Conservation (phyloP, 192 early-diverging fungal species). For the Rhizophagus sp. region DNA sequence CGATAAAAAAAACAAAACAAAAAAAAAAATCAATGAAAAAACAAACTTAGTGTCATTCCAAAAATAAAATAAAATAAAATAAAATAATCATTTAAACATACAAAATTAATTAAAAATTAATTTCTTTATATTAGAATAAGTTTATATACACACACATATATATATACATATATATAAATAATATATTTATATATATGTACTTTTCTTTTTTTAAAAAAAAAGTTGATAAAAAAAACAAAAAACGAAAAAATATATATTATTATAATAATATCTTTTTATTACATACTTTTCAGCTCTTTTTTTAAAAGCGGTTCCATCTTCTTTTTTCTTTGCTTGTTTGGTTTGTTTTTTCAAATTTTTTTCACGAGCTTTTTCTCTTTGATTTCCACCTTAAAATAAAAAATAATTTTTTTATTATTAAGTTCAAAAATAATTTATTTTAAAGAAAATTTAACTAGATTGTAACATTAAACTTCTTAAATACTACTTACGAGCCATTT, state of each 20-base stretch:
- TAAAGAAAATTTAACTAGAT: background rate
- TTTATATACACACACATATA: too few species aligned
- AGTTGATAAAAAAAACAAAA: too few species aligned
- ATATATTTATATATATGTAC: too few species aligned
- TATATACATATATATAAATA: too few species aligned
- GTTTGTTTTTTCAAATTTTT: constrained; percentile 49
- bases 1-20: too few species aligned
- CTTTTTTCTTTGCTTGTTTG: constrained; percentile 31
- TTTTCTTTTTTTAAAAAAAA: background rate
- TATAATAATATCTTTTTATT: background rate
- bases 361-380: constrained; percentile 51
- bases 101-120: background rate
- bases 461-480: background rate
- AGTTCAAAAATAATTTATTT: too few species aligned
- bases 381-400: constrained; percentile 46
- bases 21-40: background rate
- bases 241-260: too few species aligned
- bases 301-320: constrained; percentile 36
- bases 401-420: too few species aligned
- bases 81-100: background rate
- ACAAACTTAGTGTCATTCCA: background rate
- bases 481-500: background rate
- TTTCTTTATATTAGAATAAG: too few species aligned
- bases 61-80: background rate
- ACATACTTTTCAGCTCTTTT: constrained; percentile 50